phyloP scores from a whole-genome alignment of 805 yeast genomes.

The Candida tammaniensis region DNA sequence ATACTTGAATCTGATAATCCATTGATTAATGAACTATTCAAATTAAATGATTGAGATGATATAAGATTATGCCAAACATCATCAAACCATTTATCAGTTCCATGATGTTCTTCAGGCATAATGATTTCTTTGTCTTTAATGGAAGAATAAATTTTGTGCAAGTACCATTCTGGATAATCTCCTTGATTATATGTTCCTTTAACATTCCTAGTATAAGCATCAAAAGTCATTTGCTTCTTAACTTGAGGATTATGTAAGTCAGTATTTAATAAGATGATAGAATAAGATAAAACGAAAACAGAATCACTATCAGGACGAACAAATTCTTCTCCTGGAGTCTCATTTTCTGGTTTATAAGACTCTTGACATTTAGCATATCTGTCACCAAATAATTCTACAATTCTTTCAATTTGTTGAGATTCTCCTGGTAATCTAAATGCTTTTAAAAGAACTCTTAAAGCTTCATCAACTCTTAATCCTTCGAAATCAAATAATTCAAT shows the following conservation, averaged over 20 bases:
- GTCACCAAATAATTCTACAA: slow-evolving; percentile 82
- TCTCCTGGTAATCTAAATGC: slow-evolving; percentile 95
- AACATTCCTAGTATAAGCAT: slow-evolving; percentile 74
- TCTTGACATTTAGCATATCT: slow-evolving; percentile 69
- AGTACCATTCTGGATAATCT: slow-evolving; percentile 84
- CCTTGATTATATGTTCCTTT: slow-evolving; percentile 73
- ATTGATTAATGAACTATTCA: slow-evolving; percentile 4
- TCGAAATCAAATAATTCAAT: slow-evolving; percentile 71
- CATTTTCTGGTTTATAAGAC: slow-evolving; percentile 8
- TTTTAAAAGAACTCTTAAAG: slow-evolving; percentile 75
- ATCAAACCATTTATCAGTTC: slow-evolving; percentile 89
- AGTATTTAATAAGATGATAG: slow-evolving; percentile 91
- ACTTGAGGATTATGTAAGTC: slow-evolving; percentile 92
- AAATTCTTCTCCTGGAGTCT: slow-evolving; percentile 29
- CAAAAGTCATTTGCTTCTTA: slow-evolving; percentile 85
- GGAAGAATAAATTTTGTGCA: slow-evolving; percentile 74
- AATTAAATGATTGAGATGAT: slow-evolving; percentile 30
- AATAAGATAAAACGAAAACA: slow-evolving; percentile 84
- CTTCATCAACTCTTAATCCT: slow-evolving; percentile 87
- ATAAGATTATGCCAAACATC: slow-evolving; percentile 76
- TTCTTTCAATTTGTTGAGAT: slow-evolving; percentile 92
- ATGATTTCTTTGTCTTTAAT: slow-evolving; percentile 86
- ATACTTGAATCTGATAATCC: slow-evolving; percentile 18
- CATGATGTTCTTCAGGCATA: slow-evolving; percentile 97
- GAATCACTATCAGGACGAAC: slow-evolving; percentile 81